These are phyloP conservation scores for Candida saitoana DNA, from an alignment of 805 yeast genomes.

Conservation along the genomic window DNA sequence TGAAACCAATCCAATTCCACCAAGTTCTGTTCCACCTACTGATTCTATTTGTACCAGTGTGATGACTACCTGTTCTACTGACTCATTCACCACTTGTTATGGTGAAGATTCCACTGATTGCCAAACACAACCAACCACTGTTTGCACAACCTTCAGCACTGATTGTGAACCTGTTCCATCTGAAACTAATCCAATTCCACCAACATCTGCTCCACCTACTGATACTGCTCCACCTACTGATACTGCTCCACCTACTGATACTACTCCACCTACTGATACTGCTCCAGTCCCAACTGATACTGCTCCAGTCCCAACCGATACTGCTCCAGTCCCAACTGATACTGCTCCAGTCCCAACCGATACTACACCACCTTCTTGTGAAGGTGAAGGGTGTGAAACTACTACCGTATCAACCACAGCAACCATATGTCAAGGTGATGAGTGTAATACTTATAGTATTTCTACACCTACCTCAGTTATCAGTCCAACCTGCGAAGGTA, in stretches of 20 bases:
- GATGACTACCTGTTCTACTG: background rate
- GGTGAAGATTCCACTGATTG: too few species aligned
- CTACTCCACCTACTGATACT: background rate
- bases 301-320: too few species aligned
- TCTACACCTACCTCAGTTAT: background rate
- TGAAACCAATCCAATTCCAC: background rate
- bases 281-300: background rate
- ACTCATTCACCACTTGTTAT: background rate
- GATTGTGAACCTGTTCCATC: too few species aligned
- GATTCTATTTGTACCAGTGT: background rate
- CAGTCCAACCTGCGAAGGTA: background rate
- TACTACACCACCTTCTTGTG: background rate
- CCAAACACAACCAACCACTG: too few species aligned
- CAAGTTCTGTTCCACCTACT: background rate
- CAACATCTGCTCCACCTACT: too few species aligned
- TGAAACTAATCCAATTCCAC: too few species aligned
- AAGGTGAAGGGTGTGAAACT: background rate
- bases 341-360: background rate
- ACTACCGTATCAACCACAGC: slow-evolving; percentile 2
- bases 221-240: too few species aligned
- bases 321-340: background rate
- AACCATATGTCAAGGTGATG: background rate
- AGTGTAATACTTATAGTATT: background rate
- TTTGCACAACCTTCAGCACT: too few species aligned
- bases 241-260: background rate